These are phyloP conservation scores for Sodiomyces alkalinus DNA, from an alignment of 2,329 filamentous ascomycete species.

Conservation along the genomic window DNA sequence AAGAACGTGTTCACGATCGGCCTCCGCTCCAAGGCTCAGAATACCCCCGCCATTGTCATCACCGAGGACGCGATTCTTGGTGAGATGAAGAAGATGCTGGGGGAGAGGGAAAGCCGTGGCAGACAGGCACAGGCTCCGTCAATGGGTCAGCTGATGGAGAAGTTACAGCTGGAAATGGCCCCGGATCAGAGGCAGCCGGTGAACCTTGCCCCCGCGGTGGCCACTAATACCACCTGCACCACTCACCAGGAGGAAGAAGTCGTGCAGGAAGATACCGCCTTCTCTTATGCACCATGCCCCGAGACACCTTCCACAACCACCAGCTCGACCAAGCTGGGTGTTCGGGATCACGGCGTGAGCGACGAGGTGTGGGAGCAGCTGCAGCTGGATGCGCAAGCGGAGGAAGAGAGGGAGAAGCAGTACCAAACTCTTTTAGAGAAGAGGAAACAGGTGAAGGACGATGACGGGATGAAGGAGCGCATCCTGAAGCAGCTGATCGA, in stretches of 20 bases:
- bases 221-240: no score
- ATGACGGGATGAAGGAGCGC: conserved; percentile 15
- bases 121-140: not conserved
- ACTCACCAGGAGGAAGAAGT: no score
- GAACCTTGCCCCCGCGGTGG: no score
- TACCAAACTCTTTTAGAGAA: conserved; percentile 18
- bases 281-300: no score
- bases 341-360: conserved; percentile 40
- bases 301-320: conserved; percentile 1
- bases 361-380: conserved; percentile 49
- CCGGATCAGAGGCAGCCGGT: not conserved
- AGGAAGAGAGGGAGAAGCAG: conserved; percentile 20
- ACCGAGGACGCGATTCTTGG: conserved; percentile 6
- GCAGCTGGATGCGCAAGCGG: conserved; percentile 28
- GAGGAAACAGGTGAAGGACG: conserved; percentile 11
- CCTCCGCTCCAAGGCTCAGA: conserved; percentile 12
- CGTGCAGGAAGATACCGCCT: not conserved
- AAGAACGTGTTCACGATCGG: conserved; percentile 30
- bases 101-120: conserved; percentile 6
- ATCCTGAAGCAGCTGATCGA: conserved; percentile 21
- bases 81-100: conserved; percentile 11
- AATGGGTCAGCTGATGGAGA: not conserved
- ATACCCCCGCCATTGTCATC: conserved; percentile 6
- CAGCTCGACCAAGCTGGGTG: not conserved
- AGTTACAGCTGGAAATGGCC: not conserved